phyloP scores from a whole-genome alignment of 257 asterid genomes.

The Solanum pimpinellifolium region DNA sequence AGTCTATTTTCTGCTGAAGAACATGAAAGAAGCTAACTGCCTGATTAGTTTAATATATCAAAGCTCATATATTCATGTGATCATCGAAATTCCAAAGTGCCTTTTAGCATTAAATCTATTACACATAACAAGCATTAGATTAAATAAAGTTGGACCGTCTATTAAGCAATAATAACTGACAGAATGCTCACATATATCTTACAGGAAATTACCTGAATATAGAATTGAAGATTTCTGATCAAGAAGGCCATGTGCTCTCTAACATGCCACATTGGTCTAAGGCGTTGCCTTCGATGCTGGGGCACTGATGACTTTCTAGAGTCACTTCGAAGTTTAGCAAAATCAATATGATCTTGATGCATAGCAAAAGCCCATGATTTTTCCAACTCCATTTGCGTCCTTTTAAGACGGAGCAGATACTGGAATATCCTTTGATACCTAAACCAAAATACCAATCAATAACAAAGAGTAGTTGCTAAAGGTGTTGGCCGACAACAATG shows the following conservation, averaged over 20 bases:
- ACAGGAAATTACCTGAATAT: constrained; percentile 59
- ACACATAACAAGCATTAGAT: not conserved
- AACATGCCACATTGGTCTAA: constrained; percentile 90
- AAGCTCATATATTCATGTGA: not conserved
- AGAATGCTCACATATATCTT: not conserved
- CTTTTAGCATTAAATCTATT: not conserved
- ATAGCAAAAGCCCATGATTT: constrained; percentile 96
- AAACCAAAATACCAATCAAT: constrained; percentile 9
- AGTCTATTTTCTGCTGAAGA: not conserved
- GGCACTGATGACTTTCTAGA: constrained; percentile 30
- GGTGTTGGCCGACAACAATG: constrained; percentile 1
- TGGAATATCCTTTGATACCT: constrained; percentile 92
- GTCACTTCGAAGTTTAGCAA: constrained; percentile 46
- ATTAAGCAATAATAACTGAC: not conserved
- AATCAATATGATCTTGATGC: constrained; percentile 87
- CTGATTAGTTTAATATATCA: not conserved
- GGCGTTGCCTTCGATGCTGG: constrained; percentile 65
- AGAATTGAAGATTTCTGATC: constrained; percentile 89
- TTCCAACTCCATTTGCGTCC: constrained; percentile 97
- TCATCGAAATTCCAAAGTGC: not conserved
- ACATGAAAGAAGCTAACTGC: not conserved
- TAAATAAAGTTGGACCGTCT: not conserved
- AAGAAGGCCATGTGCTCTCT: constrained; percentile 99
- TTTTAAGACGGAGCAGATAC: constrained; percentile 77
- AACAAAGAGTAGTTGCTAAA: not conserved